Evolutionary conservation across 345 rosid species (phyloP), one percentile per base, ranked within the genome.

Genomic region (Lepidium sativum): DNA sequence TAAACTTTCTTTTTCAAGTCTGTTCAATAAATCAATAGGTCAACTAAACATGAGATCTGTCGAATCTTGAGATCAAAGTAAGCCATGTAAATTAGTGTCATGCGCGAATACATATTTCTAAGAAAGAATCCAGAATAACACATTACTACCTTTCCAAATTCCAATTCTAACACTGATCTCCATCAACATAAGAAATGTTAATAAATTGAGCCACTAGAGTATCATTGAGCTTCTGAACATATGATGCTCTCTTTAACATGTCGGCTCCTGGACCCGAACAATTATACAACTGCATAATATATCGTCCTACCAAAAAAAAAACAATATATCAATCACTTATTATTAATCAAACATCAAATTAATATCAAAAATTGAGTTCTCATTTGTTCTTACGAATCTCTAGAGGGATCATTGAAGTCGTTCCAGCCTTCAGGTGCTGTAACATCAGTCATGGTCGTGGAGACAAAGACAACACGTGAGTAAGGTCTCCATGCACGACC

Each of bases 401-500:
- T 75, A 0, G 87, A 57, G 0, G 97, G 89, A 45, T 89, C 97
- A 15, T 87, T 83, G 77, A 89, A 86, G 75, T 89, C 83, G 38
- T 82, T 90, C 97, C 99, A 90, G 5, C 99, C 99, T 70, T 89
- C 92, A 0, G 96, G 80, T 1, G 97, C 88, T 0, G 90, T 81
- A 33, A 87, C 86, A 49, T 92, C 89, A 0, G 97, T 73, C 92
- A 92, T 86, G 54, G 75, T 54, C 2, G 94, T 78, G 35, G 51
- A 71, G 2, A 80, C 82, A 2, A 89, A 89, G 5, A 92, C 67
- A 8, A 89, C 97, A 11, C 94, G 83, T 9, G 97, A 87, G 61
- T 81, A 90, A 0, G 96, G 92, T 35, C 87, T 60, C 99, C 99
- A 90, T 0, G 97, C 99, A 43, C 99, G 83, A 4, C 97, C 98